Evolutionary conservation across 345 rosid genomes (phyloP), one percentile per base, ranked within the genome.

Genomic region (Ceriops decandra): DNA sequence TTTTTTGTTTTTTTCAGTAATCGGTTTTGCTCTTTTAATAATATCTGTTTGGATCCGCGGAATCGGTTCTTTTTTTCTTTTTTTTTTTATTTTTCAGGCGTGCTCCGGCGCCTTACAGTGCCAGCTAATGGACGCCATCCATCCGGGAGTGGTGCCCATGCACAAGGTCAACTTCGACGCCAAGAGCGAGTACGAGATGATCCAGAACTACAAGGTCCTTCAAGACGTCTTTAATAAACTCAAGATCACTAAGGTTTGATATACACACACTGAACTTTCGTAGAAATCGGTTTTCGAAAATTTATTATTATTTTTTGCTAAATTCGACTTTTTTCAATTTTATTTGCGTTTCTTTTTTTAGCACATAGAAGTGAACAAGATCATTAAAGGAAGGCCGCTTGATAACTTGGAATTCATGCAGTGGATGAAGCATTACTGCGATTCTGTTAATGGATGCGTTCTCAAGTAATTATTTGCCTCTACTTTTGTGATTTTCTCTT

Each of bases 371-470:
- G 99, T 95, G 76, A 90, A 75, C 75, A 95, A 92, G 78, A 85
- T 95, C 6, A 89, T 90, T 66, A 95, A 95, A 70, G 98, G 99
- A 52, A 86, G 99, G 69, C 97, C 97, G 51, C 86, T 95, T 63
- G 99, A 95, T 69, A 95, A 95, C 76, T 76, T 95, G 89, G 99
- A 92, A 83, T 95, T 95, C 56, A 90, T 92, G 86, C 98, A 92
- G 63, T 95, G 98, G 99, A 75, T 95, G 99, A 95, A 95, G 83
- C 87, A 83, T 30, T 92, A 92, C 76, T 92, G 90, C 22, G 99
- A 95, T 83, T 86, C 97, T 61, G 86, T 88, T 2, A 84, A 82
- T n/a, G 98, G 95, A 36, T 88, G 90, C 38, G 75, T 63, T 59
- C 67, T 70, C 58, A 71, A 62, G 98, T 95, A 80, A 73, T 54